These are phyloP conservation scores for Iris pallida DNA, from an alignment of 116 monocot genomes.

Conservation along the genomic window DNA sequence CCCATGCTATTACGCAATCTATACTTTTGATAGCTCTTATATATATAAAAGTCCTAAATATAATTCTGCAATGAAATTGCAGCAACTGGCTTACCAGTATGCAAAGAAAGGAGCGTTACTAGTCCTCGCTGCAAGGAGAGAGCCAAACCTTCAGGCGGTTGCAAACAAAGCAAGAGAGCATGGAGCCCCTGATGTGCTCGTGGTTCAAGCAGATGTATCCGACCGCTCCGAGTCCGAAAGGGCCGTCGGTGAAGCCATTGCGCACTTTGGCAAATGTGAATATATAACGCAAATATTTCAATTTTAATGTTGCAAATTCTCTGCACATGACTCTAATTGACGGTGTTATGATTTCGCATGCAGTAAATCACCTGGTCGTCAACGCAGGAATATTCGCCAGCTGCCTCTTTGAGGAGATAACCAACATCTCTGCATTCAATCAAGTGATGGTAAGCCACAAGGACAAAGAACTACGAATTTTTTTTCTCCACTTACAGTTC, in stretches of 20 bases:
- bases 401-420: slow-evolving; percentile 37
- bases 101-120: slow-evolving; percentile 47
- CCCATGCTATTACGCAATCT: no score
- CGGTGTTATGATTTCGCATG: slow-evolving; percentile 3
- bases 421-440: slow-evolving; percentile 32
- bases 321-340: not conserved
- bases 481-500: no score
- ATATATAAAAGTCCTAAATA: no score
- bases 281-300: not conserved
- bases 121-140: slow-evolving; percentile 48
- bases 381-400: slow-evolving; percentile 51
- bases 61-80: no score
- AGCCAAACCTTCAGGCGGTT: slow-evolving; percentile 33
- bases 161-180: slow-evolving; percentile 29
- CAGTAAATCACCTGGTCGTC: slow-evolving; percentile 57
- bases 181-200: slow-evolving; percentile 51
- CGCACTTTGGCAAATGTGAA: slow-evolving; percentile 49
- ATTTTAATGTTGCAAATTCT: not conserved
- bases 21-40: no score
- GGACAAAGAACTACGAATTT: no score
- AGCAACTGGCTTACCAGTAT: slow-evolving; percentile 62
- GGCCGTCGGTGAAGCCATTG: slow-evolving; percentile 40
- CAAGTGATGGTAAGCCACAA: slow-evolving; percentile 43
- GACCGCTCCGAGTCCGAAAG: slow-evolving; percentile 29
- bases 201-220: slow-evolving; percentile 42